Evolutionary conservation across 805 yeast genomes (phyloP), one percentile per base, ranked within the genome.

Genomic region (Saccharomyces paradoxus): DNA sequence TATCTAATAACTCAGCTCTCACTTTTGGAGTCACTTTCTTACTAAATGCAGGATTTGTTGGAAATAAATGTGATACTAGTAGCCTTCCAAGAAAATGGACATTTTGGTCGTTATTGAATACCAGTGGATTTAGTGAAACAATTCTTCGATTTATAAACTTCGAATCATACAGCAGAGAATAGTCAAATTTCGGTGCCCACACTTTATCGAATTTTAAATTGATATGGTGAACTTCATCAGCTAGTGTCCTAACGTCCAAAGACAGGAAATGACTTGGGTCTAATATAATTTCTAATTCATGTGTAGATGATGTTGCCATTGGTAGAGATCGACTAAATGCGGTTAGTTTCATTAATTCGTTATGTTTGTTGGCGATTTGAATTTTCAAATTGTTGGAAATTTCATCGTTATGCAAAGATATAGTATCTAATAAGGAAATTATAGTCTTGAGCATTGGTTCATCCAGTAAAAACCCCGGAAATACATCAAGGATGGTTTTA

Each of bases 171-270:
- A 90, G 74, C 54, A 91, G 74, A 0, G 96, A 86, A 55, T 85
- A 82, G 71, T 92, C 98, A 13, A 74, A 70, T 57, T 84, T 78
- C 3, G 96, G 90, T 54, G 87, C 84, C 97, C 97, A 92, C 2
- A 70, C 63, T 21, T 70, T 70, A 68, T 81, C 82, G 63, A 86
- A 87, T 51, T 77, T 78, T 55, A 84, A 72, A 66, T 87, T 89
- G 55, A 90, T 84, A 22, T 75, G 71, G 58, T 84, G 83, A 46
- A 92, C 78, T 60, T 85, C 84, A 12, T 74, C 66, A 0, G 92
- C 87, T 44, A 91, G 70, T 6, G 74, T 73, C 3, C 78, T 74
- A 17, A 82, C 63, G 60, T 82, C 80, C 31, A 80, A 56, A 30
- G 78, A 77, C 56, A 89, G 63, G 63, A 91, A 87, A 5, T 71